These are phyloP conservation scores for Phytophthora tentaculata DNA, from an alignment of 352 stramenopile species.

Conservation along the genomic window DNA sequence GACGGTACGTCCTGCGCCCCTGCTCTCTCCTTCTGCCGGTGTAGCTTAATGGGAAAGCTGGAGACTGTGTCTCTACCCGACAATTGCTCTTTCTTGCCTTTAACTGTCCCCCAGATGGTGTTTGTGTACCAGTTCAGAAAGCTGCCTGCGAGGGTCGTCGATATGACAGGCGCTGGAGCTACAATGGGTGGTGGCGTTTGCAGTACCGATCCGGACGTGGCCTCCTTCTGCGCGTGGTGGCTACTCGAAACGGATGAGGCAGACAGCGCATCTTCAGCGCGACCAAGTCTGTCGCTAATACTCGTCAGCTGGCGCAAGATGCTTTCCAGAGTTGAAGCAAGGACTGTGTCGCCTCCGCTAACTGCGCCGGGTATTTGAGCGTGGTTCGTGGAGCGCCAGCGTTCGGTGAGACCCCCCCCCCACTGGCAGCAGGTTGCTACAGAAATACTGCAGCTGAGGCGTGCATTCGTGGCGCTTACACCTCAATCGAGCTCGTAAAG, in stretches of 20 bases:
- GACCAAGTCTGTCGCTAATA: not conserved
- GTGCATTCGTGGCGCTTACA: too few relatives aligned
- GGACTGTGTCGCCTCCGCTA: not conserved
- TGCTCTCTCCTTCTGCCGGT: too few relatives aligned
- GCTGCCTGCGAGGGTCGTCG: not conserved
- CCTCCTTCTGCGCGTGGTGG: not conserved
- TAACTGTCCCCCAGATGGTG: not conserved
- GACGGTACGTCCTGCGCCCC: too few relatives aligned
- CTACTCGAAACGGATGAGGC: too few relatives aligned
- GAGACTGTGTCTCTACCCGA: too few relatives aligned
- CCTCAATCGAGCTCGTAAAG: too few relatives aligned
- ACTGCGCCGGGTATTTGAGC: not conserved
- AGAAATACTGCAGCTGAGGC: too few relatives aligned
- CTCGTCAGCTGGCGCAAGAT: not conserved
- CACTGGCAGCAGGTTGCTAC: too few relatives aligned
- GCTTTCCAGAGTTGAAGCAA: not conserved
- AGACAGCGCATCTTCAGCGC: not conserved
- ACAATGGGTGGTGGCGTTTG: not conserved
- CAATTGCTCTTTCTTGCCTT: not conserved
- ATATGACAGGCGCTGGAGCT: not conserved
- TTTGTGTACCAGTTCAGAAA: not conserved
- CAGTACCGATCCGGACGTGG: too few relatives aligned
- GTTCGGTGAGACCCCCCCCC: too few relatives aligned
- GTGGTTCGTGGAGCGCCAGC: too few relatives aligned
- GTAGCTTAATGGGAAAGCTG: too few relatives aligned